These are phyloP conservation scores for Carex myosuroides DNA, from an alignment of 176 grass and related monocot species.

Conservation along the genomic window DNA sequence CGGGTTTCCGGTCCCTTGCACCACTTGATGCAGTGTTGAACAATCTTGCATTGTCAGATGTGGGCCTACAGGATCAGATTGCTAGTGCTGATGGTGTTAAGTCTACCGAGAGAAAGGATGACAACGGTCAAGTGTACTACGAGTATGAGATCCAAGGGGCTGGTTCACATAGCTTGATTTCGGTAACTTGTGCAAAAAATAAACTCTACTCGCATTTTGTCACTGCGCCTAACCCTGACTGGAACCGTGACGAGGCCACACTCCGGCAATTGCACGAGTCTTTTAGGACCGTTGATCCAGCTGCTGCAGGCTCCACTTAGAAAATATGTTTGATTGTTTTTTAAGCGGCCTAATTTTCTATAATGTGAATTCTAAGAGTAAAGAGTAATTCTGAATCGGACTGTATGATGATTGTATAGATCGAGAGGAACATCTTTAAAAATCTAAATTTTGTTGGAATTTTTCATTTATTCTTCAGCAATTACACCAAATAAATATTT, in stretches of 20 bases:
- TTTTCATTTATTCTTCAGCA: neutral
- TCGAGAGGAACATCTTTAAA: neutral
- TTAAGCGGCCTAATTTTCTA: neutral
- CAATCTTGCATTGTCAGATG: constrained; percentile 90
- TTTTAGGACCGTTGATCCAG: constrained; percentile 60
- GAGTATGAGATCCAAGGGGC: constrained; percentile 79
- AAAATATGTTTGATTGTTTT: neutral
- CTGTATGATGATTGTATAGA: constrained; percentile 5
- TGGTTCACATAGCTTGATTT: constrained; percentile 76
- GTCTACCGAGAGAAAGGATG: constrained; percentile 38
- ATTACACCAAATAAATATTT: neutral
- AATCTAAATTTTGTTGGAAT: neutral
- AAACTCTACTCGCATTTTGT: constrained; percentile 94
- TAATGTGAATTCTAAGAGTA: neutral
- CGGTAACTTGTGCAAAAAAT: constrained; percentile 75
- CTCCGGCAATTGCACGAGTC: constrained; percentile 84
- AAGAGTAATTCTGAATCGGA: neutral
- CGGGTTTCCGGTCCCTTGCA: constrained; percentile 64
- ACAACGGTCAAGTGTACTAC: constrained; percentile 70
- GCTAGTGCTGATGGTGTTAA: constrained; percentile 52
- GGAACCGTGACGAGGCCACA: constrained; percentile 57
- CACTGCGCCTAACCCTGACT: constrained; percentile 65
- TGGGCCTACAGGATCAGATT: constrained; percentile 85
- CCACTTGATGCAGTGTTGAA: constrained; percentile 66
- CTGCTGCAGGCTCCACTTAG: constrained; percentile 9